Percentiles rank a stretch among this genome's conserved stretches.
Evolutionary conservation across 805 yeast species (phyloP).

Genomic region (Yarrowia phangngaensis): DNA sequence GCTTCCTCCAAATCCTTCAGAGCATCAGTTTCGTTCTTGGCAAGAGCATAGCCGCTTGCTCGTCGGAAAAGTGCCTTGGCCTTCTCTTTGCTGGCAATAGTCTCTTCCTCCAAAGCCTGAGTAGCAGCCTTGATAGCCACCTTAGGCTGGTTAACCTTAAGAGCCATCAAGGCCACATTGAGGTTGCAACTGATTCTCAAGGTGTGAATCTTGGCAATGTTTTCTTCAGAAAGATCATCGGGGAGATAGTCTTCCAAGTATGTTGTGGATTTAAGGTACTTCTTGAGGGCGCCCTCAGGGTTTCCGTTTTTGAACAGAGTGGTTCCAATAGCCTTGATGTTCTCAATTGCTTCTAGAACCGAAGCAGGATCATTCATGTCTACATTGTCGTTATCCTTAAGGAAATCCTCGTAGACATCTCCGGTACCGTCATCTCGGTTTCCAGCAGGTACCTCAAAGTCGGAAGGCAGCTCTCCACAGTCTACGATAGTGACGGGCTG

Average conservation of each 20-base stretch:
- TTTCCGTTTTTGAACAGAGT: slow-evolving; percentile 64
- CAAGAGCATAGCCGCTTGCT: slow-evolving; percentile 65
- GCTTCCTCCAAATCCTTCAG: slow-evolving; percentile 65
- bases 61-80: slow-evolving; percentile 86
- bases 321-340: slow-evolving; percentile 78
- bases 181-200: slow-evolving; percentile 59
- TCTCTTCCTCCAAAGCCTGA: slow-evolving; percentile 60
- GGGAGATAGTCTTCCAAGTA: slow-evolving; percentile 73
- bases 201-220: slow-evolving; percentile 42
- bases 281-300: slow-evolving; percentile 52
- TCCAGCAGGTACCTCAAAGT: slow-evolving; percentile 47
- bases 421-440: slow-evolving; percentile 73
- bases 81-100: slow-evolving; percentile 59
- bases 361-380: slow-evolving; percentile 51
- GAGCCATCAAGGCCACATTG: slow-evolving; percentile 70
- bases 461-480: slow-evolving; percentile 72
- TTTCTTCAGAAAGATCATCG: slow-evolving; percentile 57
- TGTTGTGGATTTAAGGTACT: slow-evolving; percentile 68
- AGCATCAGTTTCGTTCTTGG: slow-evolving; percentile 69
- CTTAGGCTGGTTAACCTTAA: slow-evolving; percentile 57
- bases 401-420: slow-evolving; percentile 69
- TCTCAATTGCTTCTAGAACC: slow-evolving; percentile 61
- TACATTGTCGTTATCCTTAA: slow-evolving; percentile 68
- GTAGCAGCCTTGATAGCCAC: slow-evolving; percentile 58
- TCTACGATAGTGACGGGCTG: slow-evolving; percentile 66